Evolutionary conservation across 2,329 filamentous ascomycete species (phyloP).

Genomic region (Fusarium sp.): DNA sequence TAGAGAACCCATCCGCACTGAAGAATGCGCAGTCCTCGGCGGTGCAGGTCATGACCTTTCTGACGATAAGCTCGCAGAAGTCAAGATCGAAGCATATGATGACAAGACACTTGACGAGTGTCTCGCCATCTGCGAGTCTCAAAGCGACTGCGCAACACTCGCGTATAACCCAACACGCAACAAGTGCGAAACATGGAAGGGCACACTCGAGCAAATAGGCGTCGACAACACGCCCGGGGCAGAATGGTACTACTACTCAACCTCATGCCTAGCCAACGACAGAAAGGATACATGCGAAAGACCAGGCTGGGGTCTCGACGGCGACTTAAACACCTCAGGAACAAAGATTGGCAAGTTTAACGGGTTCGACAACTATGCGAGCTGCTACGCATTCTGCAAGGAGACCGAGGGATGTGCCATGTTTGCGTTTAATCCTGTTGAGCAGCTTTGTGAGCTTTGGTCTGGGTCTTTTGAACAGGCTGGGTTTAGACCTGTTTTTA

Average conservation of each 20-base stretch:
- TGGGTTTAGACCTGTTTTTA: background rate
- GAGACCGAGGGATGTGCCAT: background rate
- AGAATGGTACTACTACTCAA: background rate
- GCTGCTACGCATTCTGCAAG: background rate
- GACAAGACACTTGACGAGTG: background rate
- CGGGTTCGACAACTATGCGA: background rate
- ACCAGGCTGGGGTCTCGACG: background rate
- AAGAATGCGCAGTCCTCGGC: background rate
- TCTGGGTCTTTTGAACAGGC: background rate
- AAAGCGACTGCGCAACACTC: background rate
- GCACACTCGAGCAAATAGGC: background rate
- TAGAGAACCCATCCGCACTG: background rate
- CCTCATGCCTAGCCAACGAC: background rate
- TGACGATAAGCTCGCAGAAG: background rate
- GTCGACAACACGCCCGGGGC: background rate
- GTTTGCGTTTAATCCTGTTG: background rate
- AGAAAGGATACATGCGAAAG: background rate
- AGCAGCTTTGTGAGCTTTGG: background rate
- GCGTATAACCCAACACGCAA: background rate
- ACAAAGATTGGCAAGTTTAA: background rate
- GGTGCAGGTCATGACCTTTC: background rate
- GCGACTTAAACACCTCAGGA: background rate
- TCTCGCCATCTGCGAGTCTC: background rate
- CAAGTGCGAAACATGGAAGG: conserved; percentile 1
- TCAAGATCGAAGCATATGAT: background rate